Evolutionary conservation across 2,329 filamentous ascomycete genomes (phyloP), one percentile per base, ranked within the genome.

Genomic region (Fusarium cicatricum): DNA sequence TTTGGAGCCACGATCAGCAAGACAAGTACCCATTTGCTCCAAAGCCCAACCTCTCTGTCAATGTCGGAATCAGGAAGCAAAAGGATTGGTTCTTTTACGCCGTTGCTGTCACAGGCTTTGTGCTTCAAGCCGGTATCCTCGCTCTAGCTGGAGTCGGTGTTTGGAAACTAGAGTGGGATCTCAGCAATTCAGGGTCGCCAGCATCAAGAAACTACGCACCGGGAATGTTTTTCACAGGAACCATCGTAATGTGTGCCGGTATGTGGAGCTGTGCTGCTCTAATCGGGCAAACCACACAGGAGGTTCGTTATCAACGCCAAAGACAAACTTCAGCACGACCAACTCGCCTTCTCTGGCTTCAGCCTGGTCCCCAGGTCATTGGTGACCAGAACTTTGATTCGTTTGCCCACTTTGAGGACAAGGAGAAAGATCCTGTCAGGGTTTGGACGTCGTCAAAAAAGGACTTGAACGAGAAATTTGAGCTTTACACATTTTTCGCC

Each of bases 381-480:
- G 65, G 63, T 5, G 66, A 69, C 31, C 66, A 69, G 26, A 67
- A 31, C 12, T 69, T 69, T 21, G 61, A 64, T n/a, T 32, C 66
- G 3, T 69, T 64, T 40, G 55, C 47, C 5, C 58, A 60, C 33
- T 38, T 53, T 9, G 66, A 68, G n/a, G n/a, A n/a, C n/a, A n/a
- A n/a, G n/a, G n/a, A n/a, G n/a, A n/a, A n/a, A n/a, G n/a, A n/a
- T n/a, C n/a, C n/a, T n/a, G n/a, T n/a, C n/a, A n/a, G n/a, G n/a
- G n/a, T n/a, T n/a, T n/a, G n/a, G n/a, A n/a, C n/a, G n/a, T n/a
- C n/a, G n/a, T n/a, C n/a, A n/a, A n/a, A n/a, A n/a, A n/a, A n/a
- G n/a, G n/a, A n/a, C n/a, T n/a, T n/a, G n/a, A n/a, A n/a, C n/a
- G n/a, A n/a, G n/a, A n/a, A n/a, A n/a, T n/a, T n/a, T n/a, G n/a